Conservation (phyloP, 1,284 basidiomycete genomes). For the Leccinum angustisporum region DNA sequence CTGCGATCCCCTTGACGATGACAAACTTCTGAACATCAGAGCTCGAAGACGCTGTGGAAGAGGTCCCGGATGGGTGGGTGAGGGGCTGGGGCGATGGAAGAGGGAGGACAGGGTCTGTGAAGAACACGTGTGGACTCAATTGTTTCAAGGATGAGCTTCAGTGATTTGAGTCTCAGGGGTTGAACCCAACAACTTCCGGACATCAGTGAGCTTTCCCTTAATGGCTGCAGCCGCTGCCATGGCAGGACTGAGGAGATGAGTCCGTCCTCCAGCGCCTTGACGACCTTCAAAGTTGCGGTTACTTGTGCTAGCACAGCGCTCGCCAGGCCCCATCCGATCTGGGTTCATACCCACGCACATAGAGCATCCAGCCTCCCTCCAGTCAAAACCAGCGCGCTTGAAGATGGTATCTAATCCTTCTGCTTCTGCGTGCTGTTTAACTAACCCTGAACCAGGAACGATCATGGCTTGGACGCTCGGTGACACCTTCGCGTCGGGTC, state of each 20-base stretch:
- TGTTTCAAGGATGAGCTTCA: conserved; percentile 64
- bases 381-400: conserved; percentile 94
- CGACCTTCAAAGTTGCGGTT: conserved; percentile 96
- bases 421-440: conserved; percentile 93
- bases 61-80: conserved; percentile 34
- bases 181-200: conserved; percentile 74
- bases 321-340: conserved; percentile 86
- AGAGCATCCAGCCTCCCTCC: conserved; percentile 96
- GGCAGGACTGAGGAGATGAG: conserved; percentile 90
- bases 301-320: conserved; percentile 94
- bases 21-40: conserved; percentile 78
- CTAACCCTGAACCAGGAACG: conserved; percentile 91
- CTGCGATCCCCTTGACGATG: conserved; percentile 80
- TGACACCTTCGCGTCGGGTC: conserved; percentile 76
- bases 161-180: conserved; percentile 46
- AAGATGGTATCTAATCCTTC: conserved; percentile 91
- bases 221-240: conserved; percentile 96
- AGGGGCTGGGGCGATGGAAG: conserved; percentile 56
- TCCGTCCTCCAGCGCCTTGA: conserved; percentile 78
- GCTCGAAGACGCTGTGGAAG: conserved; percentile 46
- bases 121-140: conserved; percentile 69
- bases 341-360: conserved; percentile 99
- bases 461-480: conserved; percentile 87
- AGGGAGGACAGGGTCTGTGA: conserved; percentile 72
- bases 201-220: conserved; percentile 86